phyloP scores from a whole-genome alignment of 371 early-diverging fungal genomes.

The Syncephalastrum racemosum region DNA sequence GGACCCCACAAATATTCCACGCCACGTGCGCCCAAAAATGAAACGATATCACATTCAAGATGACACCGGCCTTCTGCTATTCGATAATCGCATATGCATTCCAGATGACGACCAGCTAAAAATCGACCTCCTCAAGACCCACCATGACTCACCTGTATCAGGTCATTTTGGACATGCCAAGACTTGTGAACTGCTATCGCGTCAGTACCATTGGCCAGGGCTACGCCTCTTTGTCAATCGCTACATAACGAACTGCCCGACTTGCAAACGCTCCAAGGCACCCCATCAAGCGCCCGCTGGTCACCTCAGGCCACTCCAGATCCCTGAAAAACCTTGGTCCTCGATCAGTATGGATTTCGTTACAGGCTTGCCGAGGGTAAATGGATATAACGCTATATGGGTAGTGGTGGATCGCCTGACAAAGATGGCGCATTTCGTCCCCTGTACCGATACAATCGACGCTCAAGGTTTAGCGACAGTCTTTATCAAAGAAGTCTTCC shows the following conservation, averaged over 20 bases:
- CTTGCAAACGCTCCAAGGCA: slow-evolving; percentile 39
- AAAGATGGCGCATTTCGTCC: too few species aligned
- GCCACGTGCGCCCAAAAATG: slow-evolving; percentile 4
- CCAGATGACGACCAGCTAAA: slow-evolving; percentile 19
- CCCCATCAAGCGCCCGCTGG: slow-evolving; percentile 22
- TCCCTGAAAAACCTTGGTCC: slow-evolving; percentile 39
- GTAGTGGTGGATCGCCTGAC: too few species aligned
- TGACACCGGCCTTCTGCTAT: slow-evolving; percentile 18
- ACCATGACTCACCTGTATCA: slow-evolving; percentile 40
- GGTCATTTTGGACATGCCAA: slow-evolving; percentile 52
- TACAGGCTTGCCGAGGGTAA: slow-evolving; percentile 34
- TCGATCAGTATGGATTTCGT: slow-evolving; percentile 55
- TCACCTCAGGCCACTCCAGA: slow-evolving; percentile 36
- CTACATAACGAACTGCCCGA: slow-evolving; percentile 43
- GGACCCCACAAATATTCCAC: slow-evolving; percentile 1
- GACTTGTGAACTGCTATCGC: slow-evolving; percentile 33
- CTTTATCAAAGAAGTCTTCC: slow-evolving; percentile 32
- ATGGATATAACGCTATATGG: slow-evolving; percentile 23
- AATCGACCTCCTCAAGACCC: slow-evolving; percentile 17
- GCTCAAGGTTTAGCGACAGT: slow-evolving; percentile 25
- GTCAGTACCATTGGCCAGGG: slow-evolving; percentile 44
- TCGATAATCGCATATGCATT: slow-evolving; percentile 22
- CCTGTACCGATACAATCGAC: too few species aligned
- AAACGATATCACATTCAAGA: slow-evolving; percentile 8
- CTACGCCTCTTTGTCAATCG: slow-evolving; percentile 30